Base-by-base conservation (phyloP, 805 yeast species). In the Yarrowia divulgata region DNA sequence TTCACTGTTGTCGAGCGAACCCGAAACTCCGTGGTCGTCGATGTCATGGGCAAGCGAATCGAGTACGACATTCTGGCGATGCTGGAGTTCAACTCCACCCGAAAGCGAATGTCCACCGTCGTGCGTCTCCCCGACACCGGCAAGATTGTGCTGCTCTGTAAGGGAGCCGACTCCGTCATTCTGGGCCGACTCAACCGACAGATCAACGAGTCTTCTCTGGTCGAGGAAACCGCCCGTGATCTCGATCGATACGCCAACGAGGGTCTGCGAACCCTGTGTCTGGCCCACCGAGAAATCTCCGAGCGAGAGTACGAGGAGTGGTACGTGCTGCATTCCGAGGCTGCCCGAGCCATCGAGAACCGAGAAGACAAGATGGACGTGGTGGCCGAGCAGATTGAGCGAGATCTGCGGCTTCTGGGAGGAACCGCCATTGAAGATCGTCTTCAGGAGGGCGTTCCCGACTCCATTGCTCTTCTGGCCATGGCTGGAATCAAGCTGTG, bases 361-460 rank as follows among this genome's bases (percentile, higher is more conserved):
- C 83, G 94, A 70, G 95, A 90, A 42, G 86, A 81, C 29, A 74
- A 79, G 62, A 83, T 90, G 74, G 92, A 88, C 54, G 76, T 74
- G 43, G 84, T 88, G 48, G 86, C 88, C n/a, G 87, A 85, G 54
- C 85, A 85, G 49, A 83, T 90, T 71, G 96, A 90, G 77, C 78
- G 79, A 1, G 85, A 83, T 39, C 79, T 90, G 71, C 78, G 79
- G 3, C 79, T 90, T 54, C 77, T 90, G 58, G 96, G 96, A n/a
- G 93, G 93, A 18, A 90, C 96, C 18, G 95, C 94, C 12, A 90
- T 90, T 74, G 96, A 90, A 75, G 96, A 90, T 75, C 80, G 91
- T 70, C 81, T 90, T 52, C 96, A 90, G 77, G 88, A 87, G 68
- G 94, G 93, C 70, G 96, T 90, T n/a, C 94, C 95, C 1, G 87